These are phyloP conservation scores for Magnusiomyces tetraspermus DNA, from an alignment of 1,139 yeast species.

Conservation along the genomic window DNA sequence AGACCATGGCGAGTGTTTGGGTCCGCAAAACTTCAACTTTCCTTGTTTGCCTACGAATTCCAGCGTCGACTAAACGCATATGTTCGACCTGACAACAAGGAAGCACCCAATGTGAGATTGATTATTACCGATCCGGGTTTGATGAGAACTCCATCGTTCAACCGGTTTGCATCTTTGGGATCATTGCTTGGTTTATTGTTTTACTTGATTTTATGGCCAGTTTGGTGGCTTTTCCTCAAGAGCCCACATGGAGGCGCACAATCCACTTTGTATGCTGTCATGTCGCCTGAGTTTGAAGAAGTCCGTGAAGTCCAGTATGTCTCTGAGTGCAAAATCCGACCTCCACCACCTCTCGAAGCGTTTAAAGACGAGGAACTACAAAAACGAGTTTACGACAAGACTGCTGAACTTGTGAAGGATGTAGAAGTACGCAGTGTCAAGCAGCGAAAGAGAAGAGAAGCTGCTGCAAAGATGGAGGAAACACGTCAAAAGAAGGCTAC, in stretches of 20 bases:
- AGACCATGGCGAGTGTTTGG: conserved; percentile 75
- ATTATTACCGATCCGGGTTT: conserved; percentile 84
- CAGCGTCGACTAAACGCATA: conserved; percentile 53
- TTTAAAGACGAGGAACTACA: conserved; percentile 54
- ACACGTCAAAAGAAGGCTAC: neutral
- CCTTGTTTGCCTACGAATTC: conserved; percentile 64
- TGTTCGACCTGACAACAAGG: conserved; percentile 50
- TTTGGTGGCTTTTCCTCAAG: conserved; percentile 74
- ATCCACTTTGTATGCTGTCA: conserved; percentile 57
- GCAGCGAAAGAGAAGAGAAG: conserved; percentile 25
- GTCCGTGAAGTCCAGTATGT: conserved; percentile 58
- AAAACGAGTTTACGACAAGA: conserved; percentile 49
- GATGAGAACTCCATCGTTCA: conserved; percentile 77
- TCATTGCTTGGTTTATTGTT: conserved; percentile 55
- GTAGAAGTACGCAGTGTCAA: conserved; percentile 66
- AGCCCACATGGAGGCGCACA: conserved; percentile 73
- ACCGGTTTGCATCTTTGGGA: conserved; percentile 73
- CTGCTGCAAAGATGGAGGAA: conserved; percentile 8
- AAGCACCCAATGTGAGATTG: conserved; percentile 60
- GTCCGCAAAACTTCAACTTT: conserved; percentile 65
- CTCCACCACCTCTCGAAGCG: conserved; percentile 52
- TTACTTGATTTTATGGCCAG: conserved; percentile 64
- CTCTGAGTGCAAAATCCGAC: conserved; percentile 57
- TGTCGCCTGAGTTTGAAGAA: conserved; percentile 58
- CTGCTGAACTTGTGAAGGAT: conserved; percentile 46